Conservation (phyloP, 352 stramenopile genomes). For the Globisporangium cederbergense region DNA sequence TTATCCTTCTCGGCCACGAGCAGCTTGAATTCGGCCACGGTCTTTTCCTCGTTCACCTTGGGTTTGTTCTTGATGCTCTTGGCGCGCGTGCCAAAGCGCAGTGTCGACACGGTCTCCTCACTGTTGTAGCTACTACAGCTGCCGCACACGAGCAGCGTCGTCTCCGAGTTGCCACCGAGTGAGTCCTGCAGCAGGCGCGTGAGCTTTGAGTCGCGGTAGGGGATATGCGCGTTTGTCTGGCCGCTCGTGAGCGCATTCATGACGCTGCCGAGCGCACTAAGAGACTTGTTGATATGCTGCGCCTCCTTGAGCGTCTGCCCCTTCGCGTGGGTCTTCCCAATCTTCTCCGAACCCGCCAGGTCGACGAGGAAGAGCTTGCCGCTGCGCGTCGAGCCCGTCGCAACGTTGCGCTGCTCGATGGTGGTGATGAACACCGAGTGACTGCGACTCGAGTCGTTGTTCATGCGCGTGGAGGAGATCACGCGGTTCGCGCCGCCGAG, state of each 20-base stretch:
- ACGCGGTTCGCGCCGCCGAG: slow-evolving; percentile 89
- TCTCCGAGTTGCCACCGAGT: slow-evolving; percentile 75
- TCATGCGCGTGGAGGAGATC: slow-evolving; percentile 88
- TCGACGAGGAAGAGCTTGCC: slow-evolving; percentile 93
- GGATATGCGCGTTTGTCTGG: slow-evolving; percentile 88
- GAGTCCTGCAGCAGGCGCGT: slow-evolving; percentile 85
- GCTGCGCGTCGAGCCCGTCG: slow-evolving; percentile 60
- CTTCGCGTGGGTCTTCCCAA: slow-evolving; percentile 82
- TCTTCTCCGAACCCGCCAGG: slow-evolving; percentile 74
- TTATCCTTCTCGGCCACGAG: slow-evolving; percentile 58
- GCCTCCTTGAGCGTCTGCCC: slow-evolving; percentile 89
- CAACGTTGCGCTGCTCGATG: slow-evolving; percentile 84
- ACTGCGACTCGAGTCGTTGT: slow-evolving; percentile 87
- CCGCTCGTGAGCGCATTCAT: slow-evolving; percentile 88
- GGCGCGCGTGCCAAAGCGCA: slow-evolving; percentile 72
- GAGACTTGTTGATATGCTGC: slow-evolving; percentile 89
- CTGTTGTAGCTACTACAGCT: slow-evolving; percentile 64
- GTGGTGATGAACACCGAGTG: slow-evolving; percentile 97
- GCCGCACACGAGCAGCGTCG: slow-evolving; percentile 64
- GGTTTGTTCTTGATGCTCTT: slow-evolving; percentile 83
- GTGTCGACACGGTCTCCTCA: slow-evolving; percentile 69
- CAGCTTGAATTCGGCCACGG: slow-evolving; percentile 65
- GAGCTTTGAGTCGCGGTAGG: slow-evolving; percentile 88
- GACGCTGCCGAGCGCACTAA: slow-evolving; percentile 87
- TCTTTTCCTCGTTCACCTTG: slow-evolving; percentile 89